These are phyloP conservation scores for Hyparrhenia diplandra DNA, from an alignment of 176 grass and related monocot genomes.

Conservation along the genomic window DNA sequence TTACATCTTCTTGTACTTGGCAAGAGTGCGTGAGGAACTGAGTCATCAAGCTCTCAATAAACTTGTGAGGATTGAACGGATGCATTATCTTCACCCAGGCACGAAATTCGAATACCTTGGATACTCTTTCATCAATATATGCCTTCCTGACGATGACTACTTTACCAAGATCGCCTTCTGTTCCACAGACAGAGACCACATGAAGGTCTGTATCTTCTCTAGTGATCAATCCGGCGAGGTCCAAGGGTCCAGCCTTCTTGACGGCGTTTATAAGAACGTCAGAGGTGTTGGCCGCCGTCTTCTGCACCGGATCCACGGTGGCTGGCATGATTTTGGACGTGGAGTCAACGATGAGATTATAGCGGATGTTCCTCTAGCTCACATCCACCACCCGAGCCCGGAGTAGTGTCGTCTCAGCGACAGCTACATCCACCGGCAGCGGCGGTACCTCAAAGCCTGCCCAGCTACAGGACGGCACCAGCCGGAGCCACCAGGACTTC, in stretches of 20 bases:
- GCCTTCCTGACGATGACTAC: not conserved
- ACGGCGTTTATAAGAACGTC: not conserved
- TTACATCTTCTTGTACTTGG: no score
- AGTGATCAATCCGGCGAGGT: not conserved
- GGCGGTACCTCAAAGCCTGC: no score
- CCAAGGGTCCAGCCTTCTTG: no score
- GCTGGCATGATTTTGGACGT: not conserved
- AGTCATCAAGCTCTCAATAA: not conserved
- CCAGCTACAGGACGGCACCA: not conserved
- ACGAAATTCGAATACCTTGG: accelerated
- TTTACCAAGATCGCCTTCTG: not conserved
- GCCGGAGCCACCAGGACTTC: not conserved
- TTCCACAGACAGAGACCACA: not conserved
- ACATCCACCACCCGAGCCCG: no score
- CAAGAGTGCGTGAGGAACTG: not conserved
- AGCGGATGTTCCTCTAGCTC: no score
- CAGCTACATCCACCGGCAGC: not conserved
- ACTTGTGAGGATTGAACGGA: not conserved
- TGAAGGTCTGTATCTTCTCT: not conserved
- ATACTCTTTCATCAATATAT: not conserved
- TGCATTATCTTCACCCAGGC: not conserved
- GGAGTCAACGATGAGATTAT: not conserved
- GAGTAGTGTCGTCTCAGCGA: not conserved
- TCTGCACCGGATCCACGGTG: no score
- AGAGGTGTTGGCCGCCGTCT: not conserved